Conservation (phyloP, 2,329 filamentous ascomycete species). For the Pestalotiopsis sp. region DNA sequence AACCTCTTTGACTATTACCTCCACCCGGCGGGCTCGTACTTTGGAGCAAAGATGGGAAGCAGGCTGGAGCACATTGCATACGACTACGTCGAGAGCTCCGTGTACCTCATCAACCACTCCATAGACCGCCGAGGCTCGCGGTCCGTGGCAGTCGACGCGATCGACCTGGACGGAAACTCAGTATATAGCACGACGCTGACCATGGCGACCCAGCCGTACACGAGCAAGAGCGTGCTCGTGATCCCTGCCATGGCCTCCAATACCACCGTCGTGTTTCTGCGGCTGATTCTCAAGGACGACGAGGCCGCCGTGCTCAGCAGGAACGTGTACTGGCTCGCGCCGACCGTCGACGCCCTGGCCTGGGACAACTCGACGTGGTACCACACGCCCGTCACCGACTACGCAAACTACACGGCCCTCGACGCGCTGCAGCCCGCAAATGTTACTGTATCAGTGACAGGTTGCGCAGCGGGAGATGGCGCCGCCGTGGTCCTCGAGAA, state of each 20-base stretch:
- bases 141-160: slow-evolving; percentile 47
- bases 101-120: slow-evolving; percentile 58
- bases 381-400: slow-evolving; percentile 54
- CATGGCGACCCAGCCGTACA: slow-evolving; percentile 43
- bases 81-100: slow-evolving; percentile 45
- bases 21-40: slow-evolving; percentile 57
- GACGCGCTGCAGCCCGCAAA: slow-evolving; percentile 33
- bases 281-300: slow-evolving; percentile 43
- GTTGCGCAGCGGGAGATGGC: slow-evolving; percentile 12
- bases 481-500: slow-evolving; percentile 49
- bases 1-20: slow-evolving; percentile 65
- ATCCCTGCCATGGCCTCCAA: slow-evolving; percentile 33
- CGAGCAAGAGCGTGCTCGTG: slow-evolving; percentile 35
- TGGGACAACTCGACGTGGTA: slow-evolving; percentile 61
- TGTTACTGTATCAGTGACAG: slow-evolving; percentile 8
- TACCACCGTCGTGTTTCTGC: slow-evolving; percentile 48
- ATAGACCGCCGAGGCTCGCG: slow-evolving; percentile 38
- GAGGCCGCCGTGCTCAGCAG: slow-evolving; percentile 42
- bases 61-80: slow-evolving; percentile 55
- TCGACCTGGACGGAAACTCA: slow-evolving; percentile 45
- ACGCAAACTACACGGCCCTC: slow-evolving; percentile 48
- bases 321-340: slow-evolving; percentile 61
- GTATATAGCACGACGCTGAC: slow-evolving; percentile 34
- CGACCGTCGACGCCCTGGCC: slow-evolving; percentile 46
- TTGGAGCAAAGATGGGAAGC: slow-evolving; percentile 53